Conservation (phyloP, 371 early-diverging fungal genomes). For the Amoeboaphelidium protococcarum region DNA sequence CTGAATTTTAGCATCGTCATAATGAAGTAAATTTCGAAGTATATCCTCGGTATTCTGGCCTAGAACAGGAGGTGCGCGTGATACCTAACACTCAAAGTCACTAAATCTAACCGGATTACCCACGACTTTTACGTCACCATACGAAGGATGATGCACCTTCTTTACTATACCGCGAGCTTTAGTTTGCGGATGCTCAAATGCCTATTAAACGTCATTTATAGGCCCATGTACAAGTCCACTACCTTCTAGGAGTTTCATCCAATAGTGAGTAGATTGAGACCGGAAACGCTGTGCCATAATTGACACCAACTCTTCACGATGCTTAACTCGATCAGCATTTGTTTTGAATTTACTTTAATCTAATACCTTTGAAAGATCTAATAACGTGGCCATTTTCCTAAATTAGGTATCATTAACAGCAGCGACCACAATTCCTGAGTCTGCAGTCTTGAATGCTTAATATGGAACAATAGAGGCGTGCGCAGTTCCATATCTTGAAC, state of each 20-base stretch:
- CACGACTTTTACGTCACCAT: slow-evolving; percentile 44
- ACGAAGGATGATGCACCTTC: slow-evolving; percentile 47
- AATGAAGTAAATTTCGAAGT: slow-evolving; percentile 12
- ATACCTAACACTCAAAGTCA: slow-evolving; percentile 27
- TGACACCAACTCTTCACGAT: slow-evolving; percentile 30
- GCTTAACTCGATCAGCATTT: slow-evolving; percentile 38
- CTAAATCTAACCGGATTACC: slow-evolving; percentile 50
- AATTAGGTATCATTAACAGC: slow-evolving; percentile 70
- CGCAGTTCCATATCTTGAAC: slow-evolving; percentile 51
- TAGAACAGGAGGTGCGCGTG: slow-evolving; percentile 51
- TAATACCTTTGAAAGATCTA: slow-evolving; percentile 21
- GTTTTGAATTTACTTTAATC: slow-evolving; percentile 23
- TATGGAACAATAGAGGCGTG: slow-evolving; percentile 82
- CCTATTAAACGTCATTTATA: slow-evolving; percentile 51
- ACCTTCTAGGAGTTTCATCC: slow-evolving; percentile 32
- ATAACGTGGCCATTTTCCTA: slow-evolving; percentile 22
- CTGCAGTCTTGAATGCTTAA: slow-evolving; percentile 52
- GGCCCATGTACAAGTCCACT: slow-evolving; percentile 55
- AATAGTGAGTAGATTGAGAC: slow-evolving; percentile 21
- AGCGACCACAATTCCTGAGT: slow-evolving; percentile 57
- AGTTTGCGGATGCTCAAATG: slow-evolving; percentile 68
- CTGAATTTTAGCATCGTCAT: slow-evolving; percentile 3
- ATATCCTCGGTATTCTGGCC: slow-evolving; percentile 64
- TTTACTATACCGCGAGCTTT: slow-evolving; percentile 41
- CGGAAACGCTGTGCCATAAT: slow-evolving; percentile 22